Percentiles rank a stretch among this genome's conserved stretches.
These are phyloP conservation scores for Penicillium brasilianum DNA, from an alignment of 2,329 filamentous ascomycete species.

Conservation along the genomic window DNA sequence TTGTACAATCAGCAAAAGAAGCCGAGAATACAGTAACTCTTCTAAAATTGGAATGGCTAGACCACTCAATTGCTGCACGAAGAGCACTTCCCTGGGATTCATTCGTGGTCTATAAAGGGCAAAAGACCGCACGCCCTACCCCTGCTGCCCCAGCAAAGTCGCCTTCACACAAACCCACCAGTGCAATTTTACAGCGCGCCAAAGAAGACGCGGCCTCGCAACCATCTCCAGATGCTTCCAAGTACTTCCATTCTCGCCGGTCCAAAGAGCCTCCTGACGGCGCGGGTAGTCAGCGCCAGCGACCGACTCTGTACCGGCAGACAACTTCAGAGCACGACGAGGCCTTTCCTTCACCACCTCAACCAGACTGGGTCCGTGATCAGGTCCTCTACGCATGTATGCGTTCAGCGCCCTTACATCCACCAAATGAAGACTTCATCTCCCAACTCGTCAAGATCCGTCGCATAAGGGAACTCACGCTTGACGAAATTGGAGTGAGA, in stretches of 20 bases:
- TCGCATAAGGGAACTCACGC: slow-evolving; percentile 69
- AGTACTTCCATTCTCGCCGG: slow-evolving; percentile 28
- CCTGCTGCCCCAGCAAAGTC: background rate
- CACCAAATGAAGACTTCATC: slow-evolving; percentile 78
- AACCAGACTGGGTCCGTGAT: slow-evolving; percentile 72
- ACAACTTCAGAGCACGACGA: slow-evolving; percentile 81
- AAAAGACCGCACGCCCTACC: slow-evolving; percentile 43
- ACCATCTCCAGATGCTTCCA: slow-evolving; percentile 12
- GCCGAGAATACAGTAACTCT: slow-evolving; percentile 52
- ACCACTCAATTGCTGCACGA: slow-evolving; percentile 52
- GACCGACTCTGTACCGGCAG: slow-evolving; percentile 63
- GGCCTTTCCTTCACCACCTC: slow-evolving; percentile 60
- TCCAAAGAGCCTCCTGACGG: slow-evolving; percentile 29
- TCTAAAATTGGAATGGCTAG: slow-evolving; percentile 60
- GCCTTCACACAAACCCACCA: slow-evolving; percentile 17
- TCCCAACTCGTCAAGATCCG: slow-evolving; percentile 75
- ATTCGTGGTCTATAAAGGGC: slow-evolving; percentile 60
- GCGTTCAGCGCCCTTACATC: slow-evolving; percentile 70
- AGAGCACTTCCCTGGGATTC: slow-evolving; percentile 52
- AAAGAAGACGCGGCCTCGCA: slow-evolving; percentile 52
- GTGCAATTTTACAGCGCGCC: slow-evolving; percentile 59
- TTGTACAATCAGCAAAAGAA: slow-evolving; percentile 10
- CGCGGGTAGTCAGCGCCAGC: slow-evolving; percentile 32
- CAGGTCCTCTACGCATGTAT: slow-evolving; percentile 77
- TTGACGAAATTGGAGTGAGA: slow-evolving; percentile 78